A percentile compares a stretch with the other conserved stretches of the same genome.
Evolutionary conservation across 2,329 filamentous ascomycete species (phyloP).

Genomic region (Monosporascus sp.): DNA sequence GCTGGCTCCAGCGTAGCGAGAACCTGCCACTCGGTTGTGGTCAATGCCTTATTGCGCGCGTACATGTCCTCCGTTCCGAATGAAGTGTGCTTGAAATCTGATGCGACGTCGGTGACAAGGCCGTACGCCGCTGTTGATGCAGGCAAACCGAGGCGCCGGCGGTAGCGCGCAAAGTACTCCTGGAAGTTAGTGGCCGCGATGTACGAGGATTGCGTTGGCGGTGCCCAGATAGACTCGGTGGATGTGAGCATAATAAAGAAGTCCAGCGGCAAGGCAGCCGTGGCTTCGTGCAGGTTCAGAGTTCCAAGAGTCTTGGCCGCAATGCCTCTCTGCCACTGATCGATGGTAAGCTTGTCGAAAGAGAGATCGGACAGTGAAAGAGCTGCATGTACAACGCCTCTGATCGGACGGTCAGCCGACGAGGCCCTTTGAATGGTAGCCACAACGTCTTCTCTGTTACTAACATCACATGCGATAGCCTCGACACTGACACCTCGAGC

Average conservation of each 20-base stretch:
- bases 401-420: conserved; percentile 6
- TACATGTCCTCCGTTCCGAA: too few species aligned
- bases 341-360: not conserved
- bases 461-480: not conserved
- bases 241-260: not conserved
- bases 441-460: not conserved
- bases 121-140: not conserved
- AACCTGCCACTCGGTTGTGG: too few species aligned
- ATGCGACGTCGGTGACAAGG: not conserved
- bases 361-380: conserved; percentile 2
- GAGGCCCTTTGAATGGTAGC: not conserved
- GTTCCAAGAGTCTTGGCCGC: not conserved
- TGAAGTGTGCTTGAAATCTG: too few species aligned
- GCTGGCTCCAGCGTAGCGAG: too few species aligned
- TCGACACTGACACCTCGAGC: not conserved
- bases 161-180: not conserved
- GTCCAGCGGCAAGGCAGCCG: not conserved
- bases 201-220: not conserved
- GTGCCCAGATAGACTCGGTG: not conserved
- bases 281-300: not conserved
- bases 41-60: too few species aligned
- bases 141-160: not conserved
- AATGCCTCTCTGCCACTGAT: not conserved
- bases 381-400: conserved; percentile 9
- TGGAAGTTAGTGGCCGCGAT: not conserved